Evolutionary conservation across 2,329 filamentous ascomycete species (phyloP).

Genomic region (Penicillium verrucosum): DNA sequence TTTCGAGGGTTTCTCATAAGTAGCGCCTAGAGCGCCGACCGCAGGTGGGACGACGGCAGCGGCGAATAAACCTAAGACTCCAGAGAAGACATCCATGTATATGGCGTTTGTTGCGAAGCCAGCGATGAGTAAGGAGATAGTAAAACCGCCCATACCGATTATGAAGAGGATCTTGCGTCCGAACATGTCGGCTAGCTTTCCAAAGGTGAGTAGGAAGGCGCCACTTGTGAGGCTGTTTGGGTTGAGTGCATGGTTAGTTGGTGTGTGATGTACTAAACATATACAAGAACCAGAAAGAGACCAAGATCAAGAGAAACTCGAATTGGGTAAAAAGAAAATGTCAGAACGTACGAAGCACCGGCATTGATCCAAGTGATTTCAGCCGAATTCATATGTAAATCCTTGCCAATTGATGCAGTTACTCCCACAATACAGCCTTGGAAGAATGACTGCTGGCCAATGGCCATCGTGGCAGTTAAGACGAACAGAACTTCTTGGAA

Average conservation of each 20-base stretch:
- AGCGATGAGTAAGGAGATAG: slow-evolving; percentile 54
- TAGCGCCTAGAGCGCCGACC: slow-evolving; percentile 61
- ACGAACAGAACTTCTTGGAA: slow-evolving; percentile 64
- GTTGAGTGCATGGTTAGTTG: slow-evolving; percentile 6
- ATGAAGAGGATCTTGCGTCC: slow-evolving; percentile 63
- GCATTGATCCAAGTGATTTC: slow-evolving; percentile 67
- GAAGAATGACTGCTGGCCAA: slow-evolving; percentile 60
- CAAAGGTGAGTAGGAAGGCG: slow-evolving; percentile 64
- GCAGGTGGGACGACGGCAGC: slow-evolving; percentile 64
- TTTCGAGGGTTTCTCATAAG: slow-evolving; percentile 59
- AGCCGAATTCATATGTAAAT: slow-evolving; percentile 61
- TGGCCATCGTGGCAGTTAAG: slow-evolving; percentile 63
- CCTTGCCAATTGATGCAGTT: slow-evolving; percentile 57
- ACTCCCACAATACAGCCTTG: slow-evolving; percentile 60
- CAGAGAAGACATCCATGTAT: slow-evolving; percentile 61
- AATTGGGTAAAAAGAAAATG: not conserved
- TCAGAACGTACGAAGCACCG: slow-evolving; percentile 50
- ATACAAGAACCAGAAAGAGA: not conserved
- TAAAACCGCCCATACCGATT: slow-evolving; percentile 57
- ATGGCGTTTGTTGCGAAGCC: slow-evolving; percentile 60
- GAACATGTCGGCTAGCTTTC: slow-evolving; percentile 63
- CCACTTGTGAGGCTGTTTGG: slow-evolving; percentile 55
- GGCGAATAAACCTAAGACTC: slow-evolving; percentile 61
- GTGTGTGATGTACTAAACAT: not conserved
- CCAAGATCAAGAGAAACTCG: not conserved